These are phyloP conservation scores for Penicillium riverlandense DNA, from an alignment of 495 filamentous ascomycete species.

Conservation along the genomic window DNA sequence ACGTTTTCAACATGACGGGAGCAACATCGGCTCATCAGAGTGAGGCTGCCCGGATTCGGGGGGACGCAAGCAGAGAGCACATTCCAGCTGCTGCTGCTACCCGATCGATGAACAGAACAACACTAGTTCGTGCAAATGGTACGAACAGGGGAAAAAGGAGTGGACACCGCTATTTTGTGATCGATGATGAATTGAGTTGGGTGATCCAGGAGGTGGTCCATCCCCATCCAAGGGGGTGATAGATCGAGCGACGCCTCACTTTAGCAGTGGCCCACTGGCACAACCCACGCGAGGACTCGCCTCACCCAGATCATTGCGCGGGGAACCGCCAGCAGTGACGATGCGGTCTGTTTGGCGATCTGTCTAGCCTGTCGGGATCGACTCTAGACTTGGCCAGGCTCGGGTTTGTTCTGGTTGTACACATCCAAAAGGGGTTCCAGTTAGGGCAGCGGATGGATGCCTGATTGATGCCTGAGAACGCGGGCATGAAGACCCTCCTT, in stretches of 20 bases:
- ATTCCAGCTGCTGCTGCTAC: slow-evolving; percentile 7
- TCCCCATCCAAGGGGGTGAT: background rate
- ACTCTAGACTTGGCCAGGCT: too few relatives aligned
- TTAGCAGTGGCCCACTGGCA: slow-evolving; percentile 11
- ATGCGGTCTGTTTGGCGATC: slow-evolving; percentile 7
- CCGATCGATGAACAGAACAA: background rate
- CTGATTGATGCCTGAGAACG: background rate
- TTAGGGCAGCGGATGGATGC: background rate
- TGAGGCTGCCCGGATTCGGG: slow-evolving; percentile 14
- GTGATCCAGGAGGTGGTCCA: background rate
- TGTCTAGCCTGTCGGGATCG: background rate
- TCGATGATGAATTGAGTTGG: too few relatives aligned
- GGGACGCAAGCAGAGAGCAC: slow-evolving; percentile 15
- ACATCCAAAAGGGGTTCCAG: too few relatives aligned
- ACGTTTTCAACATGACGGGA: slow-evolving; percentile 15
- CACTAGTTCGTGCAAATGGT: too few relatives aligned
- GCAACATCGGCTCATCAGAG: too few relatives aligned
- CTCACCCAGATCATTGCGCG: slow-evolving; percentile 5
- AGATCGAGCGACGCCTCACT: slow-evolving; percentile 9
- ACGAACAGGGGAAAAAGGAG: too few relatives aligned
- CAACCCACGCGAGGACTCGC: slow-evolving; percentile 6
- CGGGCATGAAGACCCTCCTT: too few relatives aligned
- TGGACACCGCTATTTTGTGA: too few relatives aligned
- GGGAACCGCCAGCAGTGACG: slow-evolving; percentile 10
- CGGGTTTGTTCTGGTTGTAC: too few relatives aligned